Conservation (phyloP, 2,329 filamentous ascomycete species). For the Aspergillus arachidicola region DNA sequence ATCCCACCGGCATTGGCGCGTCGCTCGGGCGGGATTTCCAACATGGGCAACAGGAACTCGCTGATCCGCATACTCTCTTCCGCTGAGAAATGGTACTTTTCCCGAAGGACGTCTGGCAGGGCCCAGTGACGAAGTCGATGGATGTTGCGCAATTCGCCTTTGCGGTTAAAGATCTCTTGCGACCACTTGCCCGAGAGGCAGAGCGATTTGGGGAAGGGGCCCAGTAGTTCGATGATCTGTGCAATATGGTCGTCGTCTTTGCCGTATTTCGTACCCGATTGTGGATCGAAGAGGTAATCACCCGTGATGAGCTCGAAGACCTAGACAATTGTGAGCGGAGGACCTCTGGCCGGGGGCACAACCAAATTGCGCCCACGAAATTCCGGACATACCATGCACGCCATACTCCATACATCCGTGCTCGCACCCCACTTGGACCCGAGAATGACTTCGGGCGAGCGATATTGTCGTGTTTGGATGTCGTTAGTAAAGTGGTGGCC, state of each 20-base stretch:
- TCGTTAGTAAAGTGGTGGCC: slow-evolving; percentile 99
- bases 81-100: slow-evolving; percentile 94
- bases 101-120: slow-evolving; percentile 83
- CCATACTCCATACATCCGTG: slow-evolving; percentile 99
- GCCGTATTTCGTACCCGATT: slow-evolving; percentile 97
- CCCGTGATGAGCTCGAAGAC: slow-evolving; percentile 97
- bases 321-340: slow-evolving; percentile 37
- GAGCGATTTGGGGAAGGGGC: slow-evolving; percentile 87
- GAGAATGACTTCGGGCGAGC: slow-evolving; percentile 94
- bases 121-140: slow-evolving; percentile 96
- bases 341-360: neutral
- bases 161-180: slow-evolving; percentile 97
- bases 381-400: slow-evolving; percentile 78
- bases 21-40: slow-evolving; percentile 84
- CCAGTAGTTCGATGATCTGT: slow-evolving; percentile 95
- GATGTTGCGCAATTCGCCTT: slow-evolving; percentile 95
- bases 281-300: slow-evolving; percentile 97
- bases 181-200: slow-evolving; percentile 95
- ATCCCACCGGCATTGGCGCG: slow-evolving; percentile 95
- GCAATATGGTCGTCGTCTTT: slow-evolving; percentile 99
- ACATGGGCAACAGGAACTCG: slow-evolving; percentile 85
- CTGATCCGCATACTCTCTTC: slow-evolving; percentile 78
- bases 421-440: slow-evolving; percentile 99
- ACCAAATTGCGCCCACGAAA: neutral
- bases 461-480: slow-evolving; percentile 96